Evolutionary conservation across 78 protist genomes (phyloP), one percentile per base, ranked within the genome.

Genomic region (Blattamonas nauphoetae): DNA sequence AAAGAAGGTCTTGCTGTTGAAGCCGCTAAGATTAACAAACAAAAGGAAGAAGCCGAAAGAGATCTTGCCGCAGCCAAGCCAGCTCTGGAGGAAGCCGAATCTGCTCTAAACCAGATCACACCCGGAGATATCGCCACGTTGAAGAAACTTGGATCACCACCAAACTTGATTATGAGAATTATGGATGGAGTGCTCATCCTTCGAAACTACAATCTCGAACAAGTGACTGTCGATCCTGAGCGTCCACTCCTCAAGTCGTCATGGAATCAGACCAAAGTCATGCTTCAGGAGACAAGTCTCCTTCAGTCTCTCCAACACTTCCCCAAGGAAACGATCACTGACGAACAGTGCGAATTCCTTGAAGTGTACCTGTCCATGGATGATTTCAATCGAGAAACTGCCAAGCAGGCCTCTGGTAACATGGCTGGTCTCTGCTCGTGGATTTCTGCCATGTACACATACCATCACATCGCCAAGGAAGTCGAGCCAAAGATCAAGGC

Each of bases 101-200:
- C 78, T 21, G 95, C 95, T 0, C 91, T 93, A 44, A 83, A 88
- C 64, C 71, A 83, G 45, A 92, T 95, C 88, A 85, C 44, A 45
- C 88, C 95, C 1, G 86, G 87, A 41, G 95, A 94, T 84, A 92
- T 95, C 45, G 34, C 91, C n/a, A 84, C 46, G 11, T 79, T 94
- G 34, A 86, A 83, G 83, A 38, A 42, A 79, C 90, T 94, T 38
- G 77, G 43, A 64, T 81, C 86, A 38, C 97, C 97, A 1, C 96
- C 95, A 1, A 89, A 89, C 38, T 64, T 94, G 64, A 90, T 94
- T 85, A 90, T 81, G 92, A 89, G 94, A 42, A 81, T 94, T 45
- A 84, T 94, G 83, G 97, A 95, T 84, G 91, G 94, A 44, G 96
- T 95, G 82, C 42, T 89, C 4, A 79, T 95, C 38, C 95, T 95